Conservation (phyloP, 2,329 filamentous ascomycete genomes). For the Aspergillus sp. region DNA sequence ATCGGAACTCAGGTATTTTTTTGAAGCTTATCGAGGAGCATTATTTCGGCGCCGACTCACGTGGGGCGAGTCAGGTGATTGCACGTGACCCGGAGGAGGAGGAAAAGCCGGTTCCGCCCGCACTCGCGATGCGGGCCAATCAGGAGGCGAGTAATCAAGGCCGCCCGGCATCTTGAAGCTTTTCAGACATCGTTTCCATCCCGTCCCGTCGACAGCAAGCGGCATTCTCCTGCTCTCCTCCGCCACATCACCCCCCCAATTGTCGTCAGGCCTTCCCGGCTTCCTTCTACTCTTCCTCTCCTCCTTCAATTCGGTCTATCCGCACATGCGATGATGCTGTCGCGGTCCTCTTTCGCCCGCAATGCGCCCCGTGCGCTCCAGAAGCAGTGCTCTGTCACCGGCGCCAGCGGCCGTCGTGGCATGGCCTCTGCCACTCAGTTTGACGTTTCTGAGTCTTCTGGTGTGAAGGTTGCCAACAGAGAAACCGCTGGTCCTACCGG, state of each 20-base stretch:
- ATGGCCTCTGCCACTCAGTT: conserved; percentile 70
- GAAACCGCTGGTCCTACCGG: conserved; percentile 86
- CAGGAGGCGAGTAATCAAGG: conserved; percentile 36
- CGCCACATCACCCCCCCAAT: conserved; percentile 29
- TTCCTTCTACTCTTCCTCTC: conserved; percentile 26
- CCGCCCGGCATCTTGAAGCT: conserved; percentile 41
- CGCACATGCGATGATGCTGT: conserved; percentile 63
- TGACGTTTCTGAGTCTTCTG: conserved; percentile 79
- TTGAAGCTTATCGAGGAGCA: not conserved
- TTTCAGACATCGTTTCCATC: conserved; percentile 35
- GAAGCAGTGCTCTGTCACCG: conserved; percentile 56
- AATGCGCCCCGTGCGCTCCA: conserved; percentile 62
- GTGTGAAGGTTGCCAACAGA: conserved; percentile 89
- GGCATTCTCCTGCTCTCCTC: conserved; percentile 25
- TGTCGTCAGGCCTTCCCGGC: conserved; percentile 37
- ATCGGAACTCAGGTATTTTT: conserved; percentile 1
- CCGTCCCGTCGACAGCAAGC: conserved; percentile 27
- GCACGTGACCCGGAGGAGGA: conserved; percentile 22
- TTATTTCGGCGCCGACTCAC: conserved; percentile 12
- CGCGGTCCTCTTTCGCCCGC: conserved; percentile 63
- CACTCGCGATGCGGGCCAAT: conserved; percentile 39
- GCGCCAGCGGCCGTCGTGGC: conserved; percentile 55
- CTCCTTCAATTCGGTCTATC: conserved; percentile 46
- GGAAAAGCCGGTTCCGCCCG: conserved; percentile 37
- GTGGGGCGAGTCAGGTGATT: conserved; percentile 15